These are phyloP conservation scores for Rubia peregrina DNA, from an alignment of 305 asterid species.

Conservation along the genomic window DNA sequence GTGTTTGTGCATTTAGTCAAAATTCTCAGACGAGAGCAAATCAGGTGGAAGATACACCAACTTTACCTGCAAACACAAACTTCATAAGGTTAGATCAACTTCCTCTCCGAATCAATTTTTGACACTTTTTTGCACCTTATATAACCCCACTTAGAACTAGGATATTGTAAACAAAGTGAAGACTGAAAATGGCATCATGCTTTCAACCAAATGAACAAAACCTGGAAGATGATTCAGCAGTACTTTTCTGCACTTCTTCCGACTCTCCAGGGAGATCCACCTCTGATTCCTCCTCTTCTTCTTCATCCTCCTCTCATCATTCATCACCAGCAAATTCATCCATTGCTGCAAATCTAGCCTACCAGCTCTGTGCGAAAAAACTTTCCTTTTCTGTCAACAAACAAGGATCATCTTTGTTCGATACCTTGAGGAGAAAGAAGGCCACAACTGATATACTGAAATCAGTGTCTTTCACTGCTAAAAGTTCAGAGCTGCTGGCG, in stretches of 20 bases:
- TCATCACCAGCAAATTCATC: slow-evolving; percentile 39
- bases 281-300: slow-evolving; percentile 45
- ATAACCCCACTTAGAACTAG: slow-evolving; percentile 2
- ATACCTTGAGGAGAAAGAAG: slow-evolving; percentile 27
- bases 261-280: slow-evolving; percentile 20
- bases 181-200: slow-evolving; percentile 39
- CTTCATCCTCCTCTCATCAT: slow-evolving; percentile 53
- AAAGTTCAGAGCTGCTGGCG: slow-evolving; percentile 62
- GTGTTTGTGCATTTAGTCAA: neutral
- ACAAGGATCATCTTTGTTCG: slow-evolving; percentile 13
- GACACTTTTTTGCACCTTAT: slow-evolving; percentile 15
- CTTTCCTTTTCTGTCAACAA: slow-evolving; percentile 51
- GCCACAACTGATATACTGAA: slow-evolving; percentile 44
- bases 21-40: slow-evolving; percentile 19
- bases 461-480: slow-evolving; percentile 63
- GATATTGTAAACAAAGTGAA: neutral
- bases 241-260: slow-evolving; percentile 67
- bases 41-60: slow-evolving; percentile 10
- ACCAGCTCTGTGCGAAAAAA: slow-evolving; percentile 43
- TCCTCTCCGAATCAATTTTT: neutral
- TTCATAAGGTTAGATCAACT: slow-evolving; percentile 4
- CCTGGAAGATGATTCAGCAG: slow-evolving; percentile 53
- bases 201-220: slow-evolving; percentile 40
- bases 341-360: slow-evolving; percentile 20
- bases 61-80: slow-evolving; percentile 20